Evolutionary conservation across 2,329 filamentous ascomycete species (phyloP).

Genomic region (Fusarium sp.): DNA sequence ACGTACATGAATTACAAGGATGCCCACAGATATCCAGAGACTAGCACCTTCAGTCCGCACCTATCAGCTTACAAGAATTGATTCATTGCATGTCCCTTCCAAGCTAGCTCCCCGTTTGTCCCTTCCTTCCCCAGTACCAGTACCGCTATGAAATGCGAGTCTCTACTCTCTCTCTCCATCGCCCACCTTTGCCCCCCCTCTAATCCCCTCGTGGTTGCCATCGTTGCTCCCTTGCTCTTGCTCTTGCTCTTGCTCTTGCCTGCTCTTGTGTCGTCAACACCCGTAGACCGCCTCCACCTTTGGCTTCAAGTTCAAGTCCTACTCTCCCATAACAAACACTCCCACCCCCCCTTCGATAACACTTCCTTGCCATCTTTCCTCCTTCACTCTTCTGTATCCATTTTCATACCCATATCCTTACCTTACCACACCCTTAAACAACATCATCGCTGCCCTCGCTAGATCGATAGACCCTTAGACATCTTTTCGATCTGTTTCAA

Average conservation of each 20-base stretch:
- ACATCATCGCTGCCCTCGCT: constrained; percentile 26
- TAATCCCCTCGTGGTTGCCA: constrained; percentile 23
- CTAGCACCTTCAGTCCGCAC: constrained; percentile 17
- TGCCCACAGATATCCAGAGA: constrained; percentile 38
- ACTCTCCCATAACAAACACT: constrained; percentile 45
- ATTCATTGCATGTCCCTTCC: constrained; percentile 43
- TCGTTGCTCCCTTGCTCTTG: constrained; percentile 43
- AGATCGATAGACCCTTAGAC: constrained; percentile 35
- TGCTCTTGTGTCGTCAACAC: constrained; percentile 42
- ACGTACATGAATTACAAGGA: constrained; percentile 32
- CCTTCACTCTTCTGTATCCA: constrained; percentile 18
- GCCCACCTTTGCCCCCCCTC: constrained; percentile 44
- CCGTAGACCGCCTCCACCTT: constrained; percentile 49
- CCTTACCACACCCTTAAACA: constrained; percentile 20
- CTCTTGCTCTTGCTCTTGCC: constrained; percentile 19
- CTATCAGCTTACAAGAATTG: constrained; percentile 47
- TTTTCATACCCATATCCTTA: constrained; percentile 9
- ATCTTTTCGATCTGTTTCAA: constrained; percentile 38
- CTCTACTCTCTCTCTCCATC: constrained; percentile 21
- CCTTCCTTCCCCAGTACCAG: constrained; percentile 45
- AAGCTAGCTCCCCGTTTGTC: constrained; percentile 39
- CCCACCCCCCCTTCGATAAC: constrained; percentile 34
- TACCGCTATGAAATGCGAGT: constrained; percentile 4
- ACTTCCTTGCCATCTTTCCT: constrained; percentile 32
- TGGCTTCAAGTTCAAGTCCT: constrained; percentile 30